These are phyloP conservation scores for Kwoniella heveanensis DNA, from an alignment of 768 basidiomycete species.

Conservation along the genomic window DNA sequence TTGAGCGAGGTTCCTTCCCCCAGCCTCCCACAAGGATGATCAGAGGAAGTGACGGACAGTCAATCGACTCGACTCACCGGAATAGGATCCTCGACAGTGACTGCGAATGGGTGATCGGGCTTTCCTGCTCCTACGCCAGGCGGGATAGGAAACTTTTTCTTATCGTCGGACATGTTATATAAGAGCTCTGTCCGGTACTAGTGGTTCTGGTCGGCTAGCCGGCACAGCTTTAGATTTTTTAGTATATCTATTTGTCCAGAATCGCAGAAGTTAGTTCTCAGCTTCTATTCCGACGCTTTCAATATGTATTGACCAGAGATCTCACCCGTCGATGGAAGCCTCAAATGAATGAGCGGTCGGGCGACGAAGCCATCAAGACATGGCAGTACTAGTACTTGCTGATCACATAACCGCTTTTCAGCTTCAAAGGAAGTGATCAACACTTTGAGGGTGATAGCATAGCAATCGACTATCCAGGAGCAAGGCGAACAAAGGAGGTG, in stretches of 20 bases:
- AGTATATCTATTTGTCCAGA: no score
- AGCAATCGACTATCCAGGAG: no score
- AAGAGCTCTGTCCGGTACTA: not conserved
- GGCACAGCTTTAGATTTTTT: no score
- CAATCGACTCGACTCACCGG: conserved; percentile 47
- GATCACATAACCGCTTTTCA: no score
- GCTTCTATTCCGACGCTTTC: no score
- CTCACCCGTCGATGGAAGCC: not conserved
- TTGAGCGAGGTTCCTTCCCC: conserved; percentile 1
- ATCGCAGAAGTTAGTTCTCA: no score
- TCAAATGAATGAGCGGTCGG: not conserved
- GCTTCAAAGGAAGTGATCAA: no score
- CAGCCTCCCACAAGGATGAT: not conserved
- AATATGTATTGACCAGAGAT: no score
- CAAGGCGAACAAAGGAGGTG: no score
- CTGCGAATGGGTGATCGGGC: conserved; percentile 51
- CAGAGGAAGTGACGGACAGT: no score
- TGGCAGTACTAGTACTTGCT: not conserved
- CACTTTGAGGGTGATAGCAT: no score
- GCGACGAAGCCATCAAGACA: not conserved
- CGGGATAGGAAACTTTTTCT: conserved; percentile 32
- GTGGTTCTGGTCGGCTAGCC: no score
- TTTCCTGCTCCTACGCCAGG: conserved; percentile 45
- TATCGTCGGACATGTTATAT: conserved; percentile 4
- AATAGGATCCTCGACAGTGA: conserved; percentile 47